Evolutionary conservation across 1,139 yeast genomes (phyloP).

Genomic region (Yamadazyma sp.): DNA sequence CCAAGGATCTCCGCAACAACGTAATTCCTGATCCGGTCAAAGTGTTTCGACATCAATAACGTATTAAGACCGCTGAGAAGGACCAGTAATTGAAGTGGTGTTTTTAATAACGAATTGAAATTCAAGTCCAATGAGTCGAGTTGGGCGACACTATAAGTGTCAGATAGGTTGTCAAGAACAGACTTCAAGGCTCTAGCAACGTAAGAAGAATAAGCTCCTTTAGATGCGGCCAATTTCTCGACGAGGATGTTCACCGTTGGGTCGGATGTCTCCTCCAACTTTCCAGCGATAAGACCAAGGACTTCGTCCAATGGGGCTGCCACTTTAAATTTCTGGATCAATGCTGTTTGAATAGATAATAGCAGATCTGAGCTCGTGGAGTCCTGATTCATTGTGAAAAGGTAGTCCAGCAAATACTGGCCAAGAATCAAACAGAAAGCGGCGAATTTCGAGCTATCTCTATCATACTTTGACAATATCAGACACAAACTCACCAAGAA

Average conservation of each 20-base stretch:
- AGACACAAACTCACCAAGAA: constrained; percentile 10
- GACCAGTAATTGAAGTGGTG: constrained; percentile 38
- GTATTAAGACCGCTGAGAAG: constrained; percentile 35
- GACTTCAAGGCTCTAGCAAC: constrained; percentile 27
- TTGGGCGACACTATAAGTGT: constrained; percentile 21
- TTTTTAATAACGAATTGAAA: constrained; percentile 30
- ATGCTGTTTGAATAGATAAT: constrained; percentile 2
- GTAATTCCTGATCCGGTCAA: constrained; percentile 58
- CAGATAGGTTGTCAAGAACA: constrained; percentile 27
- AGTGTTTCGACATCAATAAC: constrained; percentile 30
- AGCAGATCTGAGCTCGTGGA: constrained; percentile 3
- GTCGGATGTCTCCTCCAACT: background rate
- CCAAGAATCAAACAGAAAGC: constrained; percentile 17
- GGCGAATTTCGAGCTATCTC: constrained; percentile 2
- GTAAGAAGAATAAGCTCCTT: constrained; percentile 19
- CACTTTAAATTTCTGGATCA: constrained; percentile 2
- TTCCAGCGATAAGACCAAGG: constrained; percentile 1
- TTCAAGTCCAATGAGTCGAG: constrained; percentile 28
- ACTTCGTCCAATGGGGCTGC: background rate
- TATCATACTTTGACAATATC: constrained; percentile 1
- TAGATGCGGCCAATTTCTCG: constrained; percentile 3
- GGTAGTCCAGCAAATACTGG: constrained; percentile 30
- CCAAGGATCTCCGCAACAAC: constrained; percentile 70
- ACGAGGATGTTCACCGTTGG: constrained; percentile 2
- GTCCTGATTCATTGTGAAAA: constrained; percentile 17